Percentiles rank a stretch among this genome's conserved stretches.
Conservation (phyloP, 768 basidiomycete genomes). For the Suillus luteus region DNA sequence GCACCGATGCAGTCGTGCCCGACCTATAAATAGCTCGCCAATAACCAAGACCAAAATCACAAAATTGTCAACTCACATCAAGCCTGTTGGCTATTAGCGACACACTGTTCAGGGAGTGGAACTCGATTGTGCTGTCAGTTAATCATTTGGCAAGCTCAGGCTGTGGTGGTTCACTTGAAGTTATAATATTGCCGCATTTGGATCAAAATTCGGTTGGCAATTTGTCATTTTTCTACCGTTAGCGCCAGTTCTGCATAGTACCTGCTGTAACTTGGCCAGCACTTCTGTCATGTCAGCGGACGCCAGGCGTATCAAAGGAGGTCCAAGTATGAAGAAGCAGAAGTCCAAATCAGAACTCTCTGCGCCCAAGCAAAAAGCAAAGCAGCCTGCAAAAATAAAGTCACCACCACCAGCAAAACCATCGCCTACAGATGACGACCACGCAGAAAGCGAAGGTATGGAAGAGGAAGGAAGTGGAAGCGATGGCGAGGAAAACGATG, state of each 20-base stretch:
- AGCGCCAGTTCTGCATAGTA: no score
- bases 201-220: not conserved
- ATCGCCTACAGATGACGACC: conserved; percentile 21
- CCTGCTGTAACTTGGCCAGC: not conserved
- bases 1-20: conserved; percentile 81
- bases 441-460: conserved; percentile 28
- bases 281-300: not conserved
- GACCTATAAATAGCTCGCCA: conserved; percentile 80
- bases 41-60: not conserved
- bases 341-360: not conserved
- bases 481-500: conserved; percentile 45
- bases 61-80: conserved; percentile 48
- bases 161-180: no score
- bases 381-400: not conserved
- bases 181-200: not conserved
- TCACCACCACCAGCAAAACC: conserved; percentile 15
- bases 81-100: no score
- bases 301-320: conserved; percentile 2
- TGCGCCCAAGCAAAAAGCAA: not conserved
- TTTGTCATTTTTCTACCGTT: not conserved
- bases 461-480: conserved; percentile 50
- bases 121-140: no score
- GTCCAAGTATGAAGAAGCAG: not conserved
- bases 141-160: no score
- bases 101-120: conserved; percentile 40